A percentile compares a stretch with the other conserved stretches of the same genome.
Evolutionary conservation across 1,284 basidiomycete genomes (phyloP).

Genomic region (Boletellus deceptivus): DNA sequence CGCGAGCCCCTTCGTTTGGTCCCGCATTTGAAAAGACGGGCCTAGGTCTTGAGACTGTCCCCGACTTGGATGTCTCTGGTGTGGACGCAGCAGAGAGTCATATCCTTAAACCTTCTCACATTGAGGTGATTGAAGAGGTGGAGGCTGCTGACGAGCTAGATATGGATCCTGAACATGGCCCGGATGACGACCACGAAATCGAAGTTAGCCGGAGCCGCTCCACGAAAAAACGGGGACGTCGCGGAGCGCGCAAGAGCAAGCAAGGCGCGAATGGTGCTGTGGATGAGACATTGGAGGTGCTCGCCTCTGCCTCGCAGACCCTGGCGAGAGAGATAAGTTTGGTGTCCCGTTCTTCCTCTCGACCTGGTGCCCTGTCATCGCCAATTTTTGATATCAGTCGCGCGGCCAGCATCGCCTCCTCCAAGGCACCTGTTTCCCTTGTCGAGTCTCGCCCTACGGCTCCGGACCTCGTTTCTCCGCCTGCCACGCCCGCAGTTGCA

Average conservation of each 20-base stretch:
- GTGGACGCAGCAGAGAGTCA: slow-evolving; percentile 19
- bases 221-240: slow-evolving; percentile 72
- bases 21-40: slow-evolving; percentile 49
- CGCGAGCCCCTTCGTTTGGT: slow-evolving; percentile 55
- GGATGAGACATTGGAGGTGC: slow-evolving; percentile 61
- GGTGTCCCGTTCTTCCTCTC: slow-evolving; percentile 37
- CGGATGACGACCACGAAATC: slow-evolving; percentile 34
- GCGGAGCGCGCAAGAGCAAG: slow-evolving; percentile 72
- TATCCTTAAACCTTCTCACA: slow-evolving; percentile 17
- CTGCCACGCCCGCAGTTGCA: slow-evolving; percentile 16
- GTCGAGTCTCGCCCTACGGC: slow-evolving; percentile 7
- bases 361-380: slow-evolving; percentile 11
- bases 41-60: slow-evolving; percentile 27
- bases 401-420: slow-evolving; percentile 25
- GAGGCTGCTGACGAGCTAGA: slow-evolving; percentile 42
- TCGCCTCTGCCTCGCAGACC: slow-evolving; percentile 78
- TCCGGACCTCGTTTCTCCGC: slow-evolving; percentile 12
- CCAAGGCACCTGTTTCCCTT: slow-evolving; percentile 11
- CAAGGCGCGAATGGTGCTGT: slow-evolving; percentile 27
- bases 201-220: slow-evolving; percentile 47
- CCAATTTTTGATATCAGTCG: slow-evolving; percentile 26
- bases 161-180: slow-evolving; percentile 24
- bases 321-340: slow-evolving; percentile 81
- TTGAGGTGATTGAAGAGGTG: slow-evolving; percentile 29
- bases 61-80: slow-evolving; percentile 23